phyloP scores from a whole-genome alignment of 768 basidiomycete genomes.

The Boletellus sp. region DNA sequence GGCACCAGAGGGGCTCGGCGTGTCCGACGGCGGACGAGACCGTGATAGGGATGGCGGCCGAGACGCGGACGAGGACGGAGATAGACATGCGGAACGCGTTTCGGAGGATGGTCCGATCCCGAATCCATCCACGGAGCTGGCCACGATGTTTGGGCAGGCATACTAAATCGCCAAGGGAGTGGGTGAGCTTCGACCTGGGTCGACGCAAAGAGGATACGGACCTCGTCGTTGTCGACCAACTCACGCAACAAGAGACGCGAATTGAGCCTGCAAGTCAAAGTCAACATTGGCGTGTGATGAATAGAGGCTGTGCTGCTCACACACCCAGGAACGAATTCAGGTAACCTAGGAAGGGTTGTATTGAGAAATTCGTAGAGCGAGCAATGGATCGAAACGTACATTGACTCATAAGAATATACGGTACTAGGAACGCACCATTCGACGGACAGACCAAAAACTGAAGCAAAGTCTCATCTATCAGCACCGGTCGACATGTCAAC shows the following conservation, averaged over 20 bases:
- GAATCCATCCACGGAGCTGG: conserved; percentile 21
- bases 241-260: conserved; percentile 29
- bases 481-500: neutral
- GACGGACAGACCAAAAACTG: conserved; percentile 35
- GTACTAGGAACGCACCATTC: conserved; percentile 36
- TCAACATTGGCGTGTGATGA: neutral
- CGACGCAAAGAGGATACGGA: neutral
- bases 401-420: conserved; percentile 38
- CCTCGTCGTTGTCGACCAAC: conserved; percentile 25
- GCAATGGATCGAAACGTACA: conserved; percentile 18
- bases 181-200: neutral
- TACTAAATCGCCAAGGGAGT: conserved; percentile 8
- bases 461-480: neutral
- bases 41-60: neutral
- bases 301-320: conserved; percentile 16
- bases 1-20: neutral
- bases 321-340: conserved; percentile 38
- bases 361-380: neutral
- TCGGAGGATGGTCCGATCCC: conserved; percentile 10
- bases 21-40: neutral
- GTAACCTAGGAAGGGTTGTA: conserved; percentile 25
- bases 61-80: neutral
- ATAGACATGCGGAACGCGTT: conserved; percentile 8
- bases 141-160: conserved; percentile 23
- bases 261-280: conserved; percentile 18